phyloP scores from a whole-genome alignment of 2,329 filamentous ascomycete species.

The Arthrobotrys conoides region DNA sequence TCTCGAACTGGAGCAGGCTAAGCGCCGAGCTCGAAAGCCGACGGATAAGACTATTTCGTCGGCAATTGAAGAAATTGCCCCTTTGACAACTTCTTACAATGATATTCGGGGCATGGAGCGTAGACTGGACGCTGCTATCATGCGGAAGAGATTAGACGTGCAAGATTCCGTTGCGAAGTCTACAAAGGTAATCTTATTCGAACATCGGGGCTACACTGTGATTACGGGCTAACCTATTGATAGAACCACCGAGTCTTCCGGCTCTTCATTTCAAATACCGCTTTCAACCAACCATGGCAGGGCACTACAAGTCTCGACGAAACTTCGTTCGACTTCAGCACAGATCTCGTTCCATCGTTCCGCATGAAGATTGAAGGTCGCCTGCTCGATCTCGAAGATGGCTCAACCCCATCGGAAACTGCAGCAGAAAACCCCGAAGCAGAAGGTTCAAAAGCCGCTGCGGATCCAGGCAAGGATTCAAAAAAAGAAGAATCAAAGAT shows the following conservation, averaged over 20 bases:
- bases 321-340: slow-evolving; percentile 81
- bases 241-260: slow-evolving; percentile 86
- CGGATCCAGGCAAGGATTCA: slow-evolving; percentile 67
- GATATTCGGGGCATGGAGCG: slow-evolving; percentile 88
- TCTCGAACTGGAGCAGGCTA: slow-evolving; percentile 74
- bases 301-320: slow-evolving; percentile 73
- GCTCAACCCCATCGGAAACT: slow-evolving; percentile 11
- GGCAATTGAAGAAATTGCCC: slow-evolving; percentile 83
- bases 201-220: neutral
- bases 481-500: slow-evolving; percentile 69
- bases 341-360: slow-evolving; percentile 83
- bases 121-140: slow-evolving; percentile 90
- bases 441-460: slow-evolving; percentile 68
- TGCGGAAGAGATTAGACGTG: slow-evolving; percentile 92
- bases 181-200: slow-evolving; percentile 72
- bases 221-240: neutral
- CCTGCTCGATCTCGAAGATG: slow-evolving; percentile 78
- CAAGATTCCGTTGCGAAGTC: slow-evolving; percentile 83
- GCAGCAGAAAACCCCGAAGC: slow-evolving; percentile 38
- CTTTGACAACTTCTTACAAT: slow-evolving; percentile 86
- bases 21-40: slow-evolving; percentile 87
- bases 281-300: slow-evolving; percentile 95
- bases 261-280: slow-evolving; percentile 95
- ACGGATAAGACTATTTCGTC: slow-evolving; percentile 96
- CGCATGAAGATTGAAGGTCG: slow-evolving; percentile 92